These are phyloP conservation scores for Starmerella potacharoeniae DNA, from an alignment of 805 yeast genomes.

Conservation along the genomic window DNA sequence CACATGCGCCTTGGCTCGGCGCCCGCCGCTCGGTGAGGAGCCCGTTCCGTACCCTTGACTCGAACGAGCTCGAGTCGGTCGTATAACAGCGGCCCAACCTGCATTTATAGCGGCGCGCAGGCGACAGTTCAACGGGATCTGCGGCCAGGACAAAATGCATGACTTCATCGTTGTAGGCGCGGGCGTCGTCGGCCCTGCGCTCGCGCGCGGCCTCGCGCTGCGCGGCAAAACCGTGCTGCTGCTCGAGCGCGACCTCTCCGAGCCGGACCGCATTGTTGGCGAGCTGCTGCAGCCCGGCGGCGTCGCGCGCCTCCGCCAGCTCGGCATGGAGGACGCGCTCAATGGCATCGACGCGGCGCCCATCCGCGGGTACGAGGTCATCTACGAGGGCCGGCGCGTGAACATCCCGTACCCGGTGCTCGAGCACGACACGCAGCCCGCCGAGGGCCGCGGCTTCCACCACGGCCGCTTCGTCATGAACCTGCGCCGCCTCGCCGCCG, in stretches of 20 bases:
- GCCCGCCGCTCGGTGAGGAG: neutral
- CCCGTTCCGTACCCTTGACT: neutral
- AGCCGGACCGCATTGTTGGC: slow-evolving; percentile 94
- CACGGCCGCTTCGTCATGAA: slow-evolving; percentile 81
- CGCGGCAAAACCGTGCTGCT: slow-evolving; percentile 76
- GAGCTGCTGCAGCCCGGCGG: slow-evolving; percentile 97
- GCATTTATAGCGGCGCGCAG: neutral
- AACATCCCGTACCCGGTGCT: slow-evolving; percentile 52
- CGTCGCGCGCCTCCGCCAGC: slow-evolving; percentile 63
- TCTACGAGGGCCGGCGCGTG: slow-evolving; percentile 48
- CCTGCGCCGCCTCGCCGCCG: slow-evolving; percentile 55
- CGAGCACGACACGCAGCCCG: slow-evolving; percentile 18
- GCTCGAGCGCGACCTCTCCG: slow-evolving; percentile 77
- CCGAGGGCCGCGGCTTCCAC: slow-evolving; percentile 76
- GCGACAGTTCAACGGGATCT: neutral
- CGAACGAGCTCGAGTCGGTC: neutral
- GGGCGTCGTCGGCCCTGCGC: slow-evolving; percentile 93
- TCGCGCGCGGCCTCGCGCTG: slow-evolving; percentile 80
- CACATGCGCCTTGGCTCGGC: neutral
- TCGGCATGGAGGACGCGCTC: slow-evolving; percentile 71
- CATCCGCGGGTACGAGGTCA: slow-evolving; percentile 70
- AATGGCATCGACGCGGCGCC: slow-evolving; percentile 67
- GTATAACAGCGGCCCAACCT: neutral
- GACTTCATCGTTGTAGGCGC: slow-evolving; percentile 95
- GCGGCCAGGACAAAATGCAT: slow-evolving; percentile 28